Base-by-base conservation (phyloP, 805 yeast genomes). In the Metschnikowia amazonensis region DNA sequence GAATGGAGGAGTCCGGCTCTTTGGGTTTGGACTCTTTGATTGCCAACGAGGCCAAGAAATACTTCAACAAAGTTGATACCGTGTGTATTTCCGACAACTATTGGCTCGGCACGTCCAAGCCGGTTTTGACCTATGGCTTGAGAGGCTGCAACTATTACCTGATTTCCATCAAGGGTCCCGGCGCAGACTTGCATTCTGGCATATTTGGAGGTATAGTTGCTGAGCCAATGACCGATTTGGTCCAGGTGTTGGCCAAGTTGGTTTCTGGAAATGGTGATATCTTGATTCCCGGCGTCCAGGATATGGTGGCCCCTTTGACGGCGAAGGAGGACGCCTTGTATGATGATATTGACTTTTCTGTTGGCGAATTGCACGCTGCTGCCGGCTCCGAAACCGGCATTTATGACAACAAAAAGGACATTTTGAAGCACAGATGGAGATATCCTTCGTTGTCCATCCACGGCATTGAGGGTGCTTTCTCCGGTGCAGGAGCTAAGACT, bases 1-100 rank as follows among this genome's bases (percentile, higher is more conserved):
- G 99, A 50, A 94, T 94, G 99, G 99, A 94, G 71, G 99, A 94
- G 71, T 82, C 90, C 52, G 99, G 99, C 20, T 89, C 97, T 28
- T 68, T 88, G 42, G 98, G 98, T 29, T 77, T 94, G 53, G 99
- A 92, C 56, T 81, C 73, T 29, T 78, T 94, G 59, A 85, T 94
- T 60, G 83, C 82, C 42, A 67, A 72, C 34, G 98, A 94, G 72
- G 90, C 95, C 45, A 66, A 76, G 43, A 65, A 68, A 32, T 94
- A 89, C 68, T 94, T 94, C 76, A 82, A 85, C 65, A 83, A 80
- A 34, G 95, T 90, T 41, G 95, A 92, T 63, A 89, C 96, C 30
- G 97, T 90, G 43, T 89, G 97, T 65, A 94, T 94, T 58, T 83
- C 94, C 44, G 99, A 94, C 69, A 94, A 94, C 74, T 94, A 94